Conservation (phyloP, 495 filamentous ascomycete genomes). For the Penicillium herquei region DNA sequence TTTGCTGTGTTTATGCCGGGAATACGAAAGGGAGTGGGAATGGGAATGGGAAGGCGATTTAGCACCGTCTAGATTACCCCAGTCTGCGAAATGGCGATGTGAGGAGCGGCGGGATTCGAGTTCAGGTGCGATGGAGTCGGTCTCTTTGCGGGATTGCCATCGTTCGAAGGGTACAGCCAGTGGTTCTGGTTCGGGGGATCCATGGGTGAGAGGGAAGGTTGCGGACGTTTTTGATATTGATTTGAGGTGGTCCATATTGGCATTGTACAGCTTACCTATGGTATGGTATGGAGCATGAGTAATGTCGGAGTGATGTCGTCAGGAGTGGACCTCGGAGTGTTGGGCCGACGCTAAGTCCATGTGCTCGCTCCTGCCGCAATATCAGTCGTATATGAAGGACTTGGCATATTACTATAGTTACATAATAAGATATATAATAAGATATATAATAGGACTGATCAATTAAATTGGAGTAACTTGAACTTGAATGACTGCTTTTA, state of each 20-base stretch:
- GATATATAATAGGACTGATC: too few relatives aligned
- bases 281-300: too few relatives aligned
- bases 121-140: too few relatives aligned
- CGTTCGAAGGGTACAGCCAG: not conserved
- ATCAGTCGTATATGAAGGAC: too few relatives aligned
- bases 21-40: not conserved
- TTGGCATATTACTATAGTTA: too few relatives aligned
- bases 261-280: too few relatives aligned
- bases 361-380: not conserved
- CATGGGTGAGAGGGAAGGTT: conserved; percentile 29
- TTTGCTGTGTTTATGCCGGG: conserved; percentile 36
- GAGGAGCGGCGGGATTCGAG: not conserved
- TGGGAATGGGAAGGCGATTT: conserved; percentile 4
- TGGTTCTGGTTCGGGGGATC: conserved; percentile 19
- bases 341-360: not conserved
- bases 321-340: not conserved
- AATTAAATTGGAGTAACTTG: too few relatives aligned
- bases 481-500: too few relatives aligned
- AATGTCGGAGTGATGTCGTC: too few relatives aligned
- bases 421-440: too few relatives aligned
- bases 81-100: conserved; percentile 7
- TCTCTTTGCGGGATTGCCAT: not conserved
- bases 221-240: conserved; percentile 17
- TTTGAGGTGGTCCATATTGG: conserved; percentile 24
- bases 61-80: conserved; percentile 21